phyloP scores from a whole-genome alignment of 495 filamentous ascomycete species.

The Tuber indicum region DNA sequence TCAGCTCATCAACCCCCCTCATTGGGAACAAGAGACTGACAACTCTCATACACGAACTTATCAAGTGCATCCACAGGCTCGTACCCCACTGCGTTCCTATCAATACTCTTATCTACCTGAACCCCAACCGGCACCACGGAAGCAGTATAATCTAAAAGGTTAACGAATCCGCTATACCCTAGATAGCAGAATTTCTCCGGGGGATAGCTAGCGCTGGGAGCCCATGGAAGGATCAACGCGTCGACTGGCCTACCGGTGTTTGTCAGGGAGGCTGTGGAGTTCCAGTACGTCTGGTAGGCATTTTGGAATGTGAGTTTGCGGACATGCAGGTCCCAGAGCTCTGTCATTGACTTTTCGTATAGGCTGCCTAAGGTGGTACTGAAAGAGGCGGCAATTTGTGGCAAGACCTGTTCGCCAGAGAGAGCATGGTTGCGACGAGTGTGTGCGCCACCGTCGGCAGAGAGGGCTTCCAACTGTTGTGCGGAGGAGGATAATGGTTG shows the following conservation, averaged over 20 bases:
- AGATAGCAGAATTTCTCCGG: neutral
- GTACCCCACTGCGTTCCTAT: neutral
- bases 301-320: neutral
- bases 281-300: neutral
- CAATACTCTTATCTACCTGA: neutral
- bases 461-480: neutral
- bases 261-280: constrained; percentile 32
- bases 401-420: neutral
- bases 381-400: neutral
- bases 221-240: neutral
- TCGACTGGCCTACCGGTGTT: neutral
- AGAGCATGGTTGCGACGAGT: neutral
- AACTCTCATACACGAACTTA: neutral
- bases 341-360: neutral
- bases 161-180: neutral
- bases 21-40: neutral
- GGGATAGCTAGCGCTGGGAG: neutral
- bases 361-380: neutral
- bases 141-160: neutral
- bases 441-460: neutral
- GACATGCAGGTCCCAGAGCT: neutral
- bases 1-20: neutral
- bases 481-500: too few species aligned
- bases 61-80: neutral
- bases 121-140: neutral